A percentile compares a stretch with the other conserved stretches of the same genome.
These are phyloP conservation scores for Tylopilus cervinicoccineus DNA, from an alignment of 768 basidiomycete genomes.

Conservation along the genomic window DNA sequence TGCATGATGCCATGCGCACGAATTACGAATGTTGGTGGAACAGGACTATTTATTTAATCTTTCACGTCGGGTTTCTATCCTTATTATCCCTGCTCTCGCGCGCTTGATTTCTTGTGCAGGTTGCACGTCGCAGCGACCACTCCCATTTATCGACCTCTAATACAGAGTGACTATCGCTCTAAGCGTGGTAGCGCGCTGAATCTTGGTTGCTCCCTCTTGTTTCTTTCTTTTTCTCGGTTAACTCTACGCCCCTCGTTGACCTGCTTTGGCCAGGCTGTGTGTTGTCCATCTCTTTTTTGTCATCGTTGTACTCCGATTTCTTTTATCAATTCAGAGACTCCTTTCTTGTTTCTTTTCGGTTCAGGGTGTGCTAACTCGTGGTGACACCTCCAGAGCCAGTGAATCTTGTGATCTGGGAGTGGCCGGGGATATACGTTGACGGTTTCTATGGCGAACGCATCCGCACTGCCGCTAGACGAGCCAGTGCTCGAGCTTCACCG, in stretches of 20 bases:
- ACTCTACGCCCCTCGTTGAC: constrained; percentile 3
- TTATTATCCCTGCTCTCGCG: constrained; percentile 24
- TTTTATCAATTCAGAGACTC: constrained; percentile 11
- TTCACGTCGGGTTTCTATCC: constrained; percentile 22
- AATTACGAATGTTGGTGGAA: constrained; percentile 28
- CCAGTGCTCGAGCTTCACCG: too few relatives aligned
- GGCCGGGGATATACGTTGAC: too few relatives aligned
- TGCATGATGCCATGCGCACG: constrained; percentile 21
- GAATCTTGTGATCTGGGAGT: too few relatives aligned
- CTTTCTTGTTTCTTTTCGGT: not conserved
- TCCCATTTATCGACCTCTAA: constrained; percentile 1
- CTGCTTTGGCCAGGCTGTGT: constrained; percentile 25
- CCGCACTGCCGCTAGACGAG: too few relatives aligned
- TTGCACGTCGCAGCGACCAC: constrained; percentile 1
- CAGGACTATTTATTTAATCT: constrained; percentile 18
- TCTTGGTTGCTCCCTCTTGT: constrained; percentile 6
- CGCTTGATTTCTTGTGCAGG: constrained; percentile 17
- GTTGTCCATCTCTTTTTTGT: constrained; percentile 7
- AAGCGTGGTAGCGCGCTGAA: constrained; percentile 1
- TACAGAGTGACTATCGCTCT: constrained; percentile 1
- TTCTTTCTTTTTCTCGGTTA: not conserved
- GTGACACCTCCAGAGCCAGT: not conserved
- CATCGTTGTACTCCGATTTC: constrained; percentile 16
- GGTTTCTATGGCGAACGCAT: too few relatives aligned
- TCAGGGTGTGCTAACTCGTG: not conserved